Evolutionary conservation across 1,284 basidiomycete genomes (phyloP), one percentile per base, ranked within the genome.

Genomic region (Apiotrichum brassicae): DNA sequence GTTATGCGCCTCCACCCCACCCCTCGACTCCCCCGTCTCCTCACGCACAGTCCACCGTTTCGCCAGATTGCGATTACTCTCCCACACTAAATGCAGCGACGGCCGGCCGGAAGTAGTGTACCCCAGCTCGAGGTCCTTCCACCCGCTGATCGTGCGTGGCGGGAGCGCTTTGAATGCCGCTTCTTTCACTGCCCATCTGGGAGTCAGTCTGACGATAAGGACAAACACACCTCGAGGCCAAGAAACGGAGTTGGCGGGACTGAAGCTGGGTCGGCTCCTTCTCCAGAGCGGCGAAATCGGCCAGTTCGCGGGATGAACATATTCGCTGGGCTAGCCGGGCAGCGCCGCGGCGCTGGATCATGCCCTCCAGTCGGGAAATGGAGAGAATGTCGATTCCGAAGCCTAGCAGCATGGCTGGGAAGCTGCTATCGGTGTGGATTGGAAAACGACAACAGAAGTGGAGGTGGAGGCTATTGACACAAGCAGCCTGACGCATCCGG

Each of bases 81-180:
- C 48, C 42, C 34, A 28, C 41, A 48, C 22, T 16, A 57, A 46
- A 6, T 34, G 22, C 19, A 66, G 48, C 1, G 48, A 38, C 6
- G 64, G 62, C 44, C 64, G 55, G 7, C 63, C 62, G 16, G 53
- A 51, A 1, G 47, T 25, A 7, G 47, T 36, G 25, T 63, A 52
- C 9, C 43, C 35, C 26, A 76, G 51, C 25, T 70, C 62, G 46
- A 92, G 71, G 28, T 89, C 81, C 63, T 87, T 85, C 88, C 88
- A 92, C 2, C 79, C 35, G 25, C 34, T 80, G n/a, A 85, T 74
- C 35, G 78, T 63, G 22, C 61, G 53, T 2, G 86, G 83, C 60
- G 82, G 88, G 48, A 91, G 64, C 0, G 91, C 87, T 68, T 95
- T 94, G 76, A 91, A 93, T 0, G 85, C 82, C 0, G 91, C 87